Conservation (phyloP, 306 rosid genomes). For the Spatholobus suberectus region DNA sequence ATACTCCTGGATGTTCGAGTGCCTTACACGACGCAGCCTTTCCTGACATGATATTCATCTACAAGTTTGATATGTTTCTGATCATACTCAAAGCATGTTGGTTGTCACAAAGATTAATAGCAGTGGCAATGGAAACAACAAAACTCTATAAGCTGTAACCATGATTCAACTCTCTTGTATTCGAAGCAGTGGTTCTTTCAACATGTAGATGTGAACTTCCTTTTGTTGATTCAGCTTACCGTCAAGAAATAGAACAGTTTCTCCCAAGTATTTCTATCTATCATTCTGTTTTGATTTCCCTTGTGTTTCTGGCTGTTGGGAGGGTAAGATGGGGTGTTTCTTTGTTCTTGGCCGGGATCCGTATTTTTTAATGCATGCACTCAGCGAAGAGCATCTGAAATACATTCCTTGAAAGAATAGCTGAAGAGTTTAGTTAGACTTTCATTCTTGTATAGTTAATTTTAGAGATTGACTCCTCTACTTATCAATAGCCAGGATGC, state of each 20-base stretch:
- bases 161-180: constrained; percentile 28
- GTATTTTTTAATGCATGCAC: not conserved
- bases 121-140: not conserved
- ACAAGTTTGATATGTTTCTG: constrained; percentile 5
- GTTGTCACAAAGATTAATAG: not conserved
- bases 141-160: not conserved
- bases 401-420: not conserved
- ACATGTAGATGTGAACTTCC: constrained; percentile 1
- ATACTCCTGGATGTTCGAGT: not conserved
- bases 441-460: constrained; percentile 8
- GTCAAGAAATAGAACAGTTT: not conserved
- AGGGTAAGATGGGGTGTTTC: not conserved
- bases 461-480: not conserved
- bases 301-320: not conserved
- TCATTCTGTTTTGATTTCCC: not conserved
- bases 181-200: constrained; percentile 9
- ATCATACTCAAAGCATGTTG: not conserved
- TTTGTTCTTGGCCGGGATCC: not conserved
- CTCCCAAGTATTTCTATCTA: not conserved
- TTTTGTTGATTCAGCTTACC: not conserved
- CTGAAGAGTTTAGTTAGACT: not conserved
- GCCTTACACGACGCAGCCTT: not conserved
- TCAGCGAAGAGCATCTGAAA: not conserved
- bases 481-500: not conserved
- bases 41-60: not conserved